Percentiles rank a stretch among this genome's conserved stretches.
Conservation (phyloP, 75 land plant species). For the Cryptomeria japonica region DNA sequence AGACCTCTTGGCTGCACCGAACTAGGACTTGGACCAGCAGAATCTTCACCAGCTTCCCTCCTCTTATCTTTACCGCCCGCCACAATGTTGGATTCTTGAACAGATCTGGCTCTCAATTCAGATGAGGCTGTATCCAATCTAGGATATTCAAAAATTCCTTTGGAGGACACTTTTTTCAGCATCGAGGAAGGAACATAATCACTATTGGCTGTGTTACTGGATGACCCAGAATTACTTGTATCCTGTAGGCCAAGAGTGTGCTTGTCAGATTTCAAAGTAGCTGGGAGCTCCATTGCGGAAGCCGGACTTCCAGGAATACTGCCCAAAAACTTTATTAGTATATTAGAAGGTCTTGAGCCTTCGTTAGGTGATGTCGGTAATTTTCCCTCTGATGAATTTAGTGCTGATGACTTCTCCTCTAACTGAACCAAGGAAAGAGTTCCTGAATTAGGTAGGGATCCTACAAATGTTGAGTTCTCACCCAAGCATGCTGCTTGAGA, state of each 20-base stretch:
- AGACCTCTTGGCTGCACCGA: background rate
- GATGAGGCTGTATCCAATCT: background rate
- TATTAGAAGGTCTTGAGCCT: background rate
- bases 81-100: background rate
- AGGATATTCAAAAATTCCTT: background rate
- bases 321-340: background rate
- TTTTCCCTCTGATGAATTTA: background rate
- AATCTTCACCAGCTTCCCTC: background rate
- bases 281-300: background rate
- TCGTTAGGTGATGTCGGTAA: background rate
- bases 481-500: background rate
- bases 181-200: background rate
- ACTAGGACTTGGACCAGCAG: background rate
- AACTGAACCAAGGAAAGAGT: background rate
- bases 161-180: background rate
- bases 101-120: background rate
- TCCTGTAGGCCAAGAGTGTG: background rate
- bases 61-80: background rate
- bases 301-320: conserved; percentile 5
- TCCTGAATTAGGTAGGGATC: background rate
- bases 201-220: background rate
- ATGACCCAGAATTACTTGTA: background rate
- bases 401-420: background rate
- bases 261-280: background rate
- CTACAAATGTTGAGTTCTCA: background rate